Evolutionary conservation across 192 early-diverging fungal species (phyloP).

Genomic region (Dissophora ornata): DNA sequence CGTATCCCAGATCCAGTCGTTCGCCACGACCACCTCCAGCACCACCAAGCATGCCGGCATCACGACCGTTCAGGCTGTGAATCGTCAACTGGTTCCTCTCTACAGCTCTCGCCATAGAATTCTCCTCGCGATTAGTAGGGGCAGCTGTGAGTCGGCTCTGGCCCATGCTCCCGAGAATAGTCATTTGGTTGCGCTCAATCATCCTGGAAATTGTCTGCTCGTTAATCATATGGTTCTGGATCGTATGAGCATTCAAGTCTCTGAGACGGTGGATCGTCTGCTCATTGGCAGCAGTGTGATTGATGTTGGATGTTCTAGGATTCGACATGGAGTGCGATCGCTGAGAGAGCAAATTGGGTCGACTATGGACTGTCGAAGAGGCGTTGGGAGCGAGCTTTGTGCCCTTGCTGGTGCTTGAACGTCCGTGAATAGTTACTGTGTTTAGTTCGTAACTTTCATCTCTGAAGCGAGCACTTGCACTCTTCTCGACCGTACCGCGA

Average conservation of each 20-base stretch:
- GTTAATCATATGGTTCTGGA: constrained; percentile 69
- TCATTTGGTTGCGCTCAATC: constrained; percentile 74
- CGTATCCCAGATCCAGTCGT: constrained; percentile 44
- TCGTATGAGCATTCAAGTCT: constrained; percentile 63
- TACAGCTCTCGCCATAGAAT: constrained; percentile 72
- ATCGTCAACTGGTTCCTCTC: constrained; percentile 81
- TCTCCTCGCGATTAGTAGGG: constrained; percentile 56
- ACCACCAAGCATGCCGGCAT: constrained; percentile 35
- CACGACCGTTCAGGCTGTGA: constrained; percentile 68
- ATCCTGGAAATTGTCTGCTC: constrained; percentile 78
- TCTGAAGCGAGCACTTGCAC: constrained; percentile 1
- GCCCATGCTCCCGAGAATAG: constrained; percentile 64
- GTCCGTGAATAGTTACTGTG: constrained; percentile 18
- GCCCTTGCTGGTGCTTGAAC: constrained; percentile 7
- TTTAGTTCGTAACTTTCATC: not conserved
- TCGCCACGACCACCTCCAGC: constrained; percentile 53
- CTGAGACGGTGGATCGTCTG: constrained; percentile 65
- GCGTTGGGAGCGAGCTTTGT: constrained; percentile 5
- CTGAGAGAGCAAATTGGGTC: constrained; percentile 41
- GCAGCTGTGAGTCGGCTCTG: constrained; percentile 40
- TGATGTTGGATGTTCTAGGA: constrained; percentile 22
- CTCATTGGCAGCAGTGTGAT: constrained; percentile 47
- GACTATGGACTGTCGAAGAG: constrained; percentile 3
- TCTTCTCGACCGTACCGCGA: constrained; percentile 10
- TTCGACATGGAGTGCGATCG: constrained; percentile 42